Evolutionary conservation across 176 grass and related monocot species (phyloP), one percentile per base, ranked within the genome.

Genomic region (Rhynchospora tenuis): DNA sequence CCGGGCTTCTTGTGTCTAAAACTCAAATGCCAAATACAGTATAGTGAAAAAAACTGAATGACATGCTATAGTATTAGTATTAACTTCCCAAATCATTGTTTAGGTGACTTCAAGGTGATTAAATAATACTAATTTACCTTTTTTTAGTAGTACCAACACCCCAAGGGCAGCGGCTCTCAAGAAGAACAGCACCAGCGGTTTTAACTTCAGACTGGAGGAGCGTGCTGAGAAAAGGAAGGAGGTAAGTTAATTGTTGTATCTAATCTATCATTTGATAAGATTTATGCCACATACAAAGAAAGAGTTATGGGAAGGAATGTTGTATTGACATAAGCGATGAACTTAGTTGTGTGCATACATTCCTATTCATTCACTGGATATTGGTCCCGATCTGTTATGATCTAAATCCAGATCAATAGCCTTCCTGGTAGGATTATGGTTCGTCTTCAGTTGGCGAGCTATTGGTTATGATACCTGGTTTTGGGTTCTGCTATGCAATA

Each of bases 201-300:
- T 98, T 81, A 98, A 84, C 82, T 95, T 95, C 86, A 90, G 89
- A 59, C 61, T 91, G 82, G 91, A 98, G 68, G 84, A 98, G 28
- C 95, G 95, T 78, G 95, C 95, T 87, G 92, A 98, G 88, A 98
- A 98, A 80, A 85, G 92, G 17, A 98, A 95, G 83, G 95, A 98
- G 95, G 95, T 98, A 9, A 8, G 9, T 61, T 31, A 19, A 67
- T 82, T 74, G 59, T 23, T 7, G 5, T 42, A 48, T 5, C 52
- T 70, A 42, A n/a, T 64, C 82, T 81, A 22, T n/a, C 28, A 52
- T 82, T 29, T 6, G 50, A 27, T 47, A 52, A 12, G 11, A 16
- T 51, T 67, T 67, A 27, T 51, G 43, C 26, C 43, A 68, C 43
- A 68, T 51, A 67, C 58, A 60, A 45, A 81, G 73, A 61, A 80